Conservation (phyloP, 2,329 filamentous ascomycete genomes). For the Aspergillus transmontanensis region DNA sequence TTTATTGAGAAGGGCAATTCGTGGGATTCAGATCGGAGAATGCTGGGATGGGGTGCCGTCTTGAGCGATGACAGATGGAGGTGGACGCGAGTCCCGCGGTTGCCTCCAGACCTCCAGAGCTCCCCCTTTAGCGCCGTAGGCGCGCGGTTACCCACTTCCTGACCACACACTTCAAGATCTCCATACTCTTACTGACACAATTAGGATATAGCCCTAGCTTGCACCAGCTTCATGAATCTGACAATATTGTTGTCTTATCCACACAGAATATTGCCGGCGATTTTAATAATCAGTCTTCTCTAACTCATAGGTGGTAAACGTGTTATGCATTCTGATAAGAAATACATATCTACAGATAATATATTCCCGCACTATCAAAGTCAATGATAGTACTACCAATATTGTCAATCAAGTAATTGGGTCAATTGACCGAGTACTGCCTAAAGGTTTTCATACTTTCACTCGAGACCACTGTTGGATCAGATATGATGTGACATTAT, state of each 20-base stretch:
- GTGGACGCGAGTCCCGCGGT: slow-evolving; percentile 30
- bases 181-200: not conserved
- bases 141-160: slow-evolving; percentile 25
- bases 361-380: no score
- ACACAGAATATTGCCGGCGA: not conserved
- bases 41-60: slow-evolving; percentile 15
- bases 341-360: not conserved
- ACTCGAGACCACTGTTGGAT: not conserved
- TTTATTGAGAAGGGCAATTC: slow-evolving; percentile 15
- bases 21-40: slow-evolving; percentile 16
- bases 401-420: not conserved
- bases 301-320: not conserved
- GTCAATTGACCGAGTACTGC: not conserved
- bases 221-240: not conserved
- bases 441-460: not conserved
- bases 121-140: slow-evolving; percentile 19
- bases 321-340: not conserved
- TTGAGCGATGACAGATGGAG: slow-evolving; percentile 29
- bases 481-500: not conserved
- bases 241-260: not conserved
- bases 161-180: not conserved
- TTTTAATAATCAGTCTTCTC: not conserved
- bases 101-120: slow-evolving; percentile 28
- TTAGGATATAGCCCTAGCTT: not conserved
- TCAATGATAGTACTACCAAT: not conserved